Evolutionary conservation across 352 stramenopile genomes (phyloP), one percentile per base, ranked within the genome.

Genomic region (Globisporangium echinulatum): DNA sequence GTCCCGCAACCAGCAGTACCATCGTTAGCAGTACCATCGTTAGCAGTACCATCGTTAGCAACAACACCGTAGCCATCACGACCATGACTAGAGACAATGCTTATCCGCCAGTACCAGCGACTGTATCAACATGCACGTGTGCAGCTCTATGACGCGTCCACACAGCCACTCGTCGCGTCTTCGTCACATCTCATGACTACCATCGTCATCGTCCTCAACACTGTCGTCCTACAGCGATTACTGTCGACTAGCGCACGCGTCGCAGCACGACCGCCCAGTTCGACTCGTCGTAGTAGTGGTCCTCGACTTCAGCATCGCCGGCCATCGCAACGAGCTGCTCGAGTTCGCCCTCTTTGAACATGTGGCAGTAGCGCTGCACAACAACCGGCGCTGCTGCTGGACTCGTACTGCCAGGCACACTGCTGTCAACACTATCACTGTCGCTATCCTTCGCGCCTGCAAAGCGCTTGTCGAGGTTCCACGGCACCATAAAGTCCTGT

Each of bases 401-500:
- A 49, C 33, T 54, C n/a, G 17, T 17, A 13, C 25, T 19, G 19
- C 5, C 36, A 14, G 46, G 46, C 46, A 15, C 14, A 5, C 46
- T 50, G 46, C 19, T 13, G 40, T 44, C 40, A n/a, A n/a, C n/a
- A 48, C 0, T 19, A 1, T 17, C n/a, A 25, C 3, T 14, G 14
- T 6, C 50, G 19, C 4, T 33, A 10, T 8, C 13, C 11, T 33
- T 2, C 4, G 58, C 11, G 33, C 70, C 60, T 10, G 61, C 79
- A 65, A 87, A 89, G 40, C 82, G 82, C 68, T 86, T 85, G 67
- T 95, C 83, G 3, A 95, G 59, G 63, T 93, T 92, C 83, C 85
- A 95, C 17, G 85, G 85, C 51, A 95, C 83, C 81, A 95, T 92
- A 53, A 91, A 95, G 58, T 95, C 85, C 68, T 95, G 85, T 25